Conservation (phyloP, 148 eudicot species). For the Diospyros lotus region DNA sequence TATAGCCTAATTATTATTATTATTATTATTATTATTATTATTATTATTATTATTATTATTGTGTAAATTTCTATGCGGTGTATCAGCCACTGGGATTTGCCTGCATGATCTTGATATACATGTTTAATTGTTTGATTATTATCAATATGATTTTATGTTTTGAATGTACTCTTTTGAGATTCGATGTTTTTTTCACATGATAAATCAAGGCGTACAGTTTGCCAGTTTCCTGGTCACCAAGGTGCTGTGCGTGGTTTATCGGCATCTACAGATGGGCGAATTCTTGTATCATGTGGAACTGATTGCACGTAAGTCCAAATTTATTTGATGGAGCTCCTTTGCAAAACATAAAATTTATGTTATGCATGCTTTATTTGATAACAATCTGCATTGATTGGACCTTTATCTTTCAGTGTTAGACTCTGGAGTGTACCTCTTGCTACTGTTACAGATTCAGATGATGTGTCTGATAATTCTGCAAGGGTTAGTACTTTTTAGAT, state of each 20-base stretch:
- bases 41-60: neutral
- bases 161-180: neutral
- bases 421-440: slow-evolving; percentile 80
- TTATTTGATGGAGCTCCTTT: neutral
- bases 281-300: slow-evolving; percentile 91
- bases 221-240: slow-evolving; percentile 86
- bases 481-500: slow-evolving; percentile 35
- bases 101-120: neutral
- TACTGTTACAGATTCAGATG: slow-evolving; percentile 39
- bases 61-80: neutral
- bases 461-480: slow-evolving; percentile 26
- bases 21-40: too few species aligned
- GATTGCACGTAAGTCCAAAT: slow-evolving; percentile 81
- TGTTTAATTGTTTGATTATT: neutral
- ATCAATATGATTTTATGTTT: neutral
- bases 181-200: neutral
- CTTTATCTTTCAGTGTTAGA: slow-evolving; percentile 54
- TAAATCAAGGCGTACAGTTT: slow-evolving; percentile 59
- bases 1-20: too few species aligned
- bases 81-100: neutral
- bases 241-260: slow-evolving; percentile 82
- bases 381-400: neutral
- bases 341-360: neutral
- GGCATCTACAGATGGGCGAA: slow-evolving; percentile 77
- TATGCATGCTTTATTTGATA: neutral